Percentiles rank a stretch among this genome's conserved stretches.
Evolutionary conservation across 2,329 filamentous ascomycete species (phyloP).

Genomic region (Aulographum hederae): DNA sequence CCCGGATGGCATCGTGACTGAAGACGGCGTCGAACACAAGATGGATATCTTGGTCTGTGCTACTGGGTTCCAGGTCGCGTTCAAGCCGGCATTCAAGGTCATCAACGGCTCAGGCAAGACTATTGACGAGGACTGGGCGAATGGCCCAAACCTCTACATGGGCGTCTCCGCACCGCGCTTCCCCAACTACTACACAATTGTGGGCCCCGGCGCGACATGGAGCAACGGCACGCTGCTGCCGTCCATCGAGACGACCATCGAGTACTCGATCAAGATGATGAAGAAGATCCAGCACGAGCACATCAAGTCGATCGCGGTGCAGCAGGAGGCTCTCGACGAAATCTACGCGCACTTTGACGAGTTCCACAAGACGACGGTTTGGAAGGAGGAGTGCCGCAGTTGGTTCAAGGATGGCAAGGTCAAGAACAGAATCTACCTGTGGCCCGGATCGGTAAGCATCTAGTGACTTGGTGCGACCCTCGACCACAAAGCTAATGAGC

Average conservation of each 20-base stretch:
- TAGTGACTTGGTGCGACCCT: constrained; percentile 14
- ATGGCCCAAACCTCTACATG: constrained; percentile 4
- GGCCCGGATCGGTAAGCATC: constrained; percentile 17
- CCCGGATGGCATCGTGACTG: constrained; percentile 13
- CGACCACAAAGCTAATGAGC: constrained; percentile 13
- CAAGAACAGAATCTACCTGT: constrained; percentile 17
- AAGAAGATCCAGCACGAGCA: constrained; percentile 19
- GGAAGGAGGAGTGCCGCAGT: constrained; percentile 13
- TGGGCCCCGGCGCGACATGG: constrained; percentile 23
- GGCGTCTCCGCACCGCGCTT: constrained; percentile 4
- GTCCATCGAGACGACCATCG: constrained; percentile 24
- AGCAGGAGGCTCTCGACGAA: constrained; percentile 16
- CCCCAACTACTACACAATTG: constrained; percentile 5
- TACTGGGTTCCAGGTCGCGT: constrained; percentile 20
- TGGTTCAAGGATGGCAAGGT: constrained; percentile 19
- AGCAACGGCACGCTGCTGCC: constrained; percentile 25
- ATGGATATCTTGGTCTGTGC: constrained; percentile 17
- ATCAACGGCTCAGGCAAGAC: constrained; percentile 6
- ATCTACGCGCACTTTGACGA: constrained; percentile 17
- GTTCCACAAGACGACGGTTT: constrained; percentile 17
- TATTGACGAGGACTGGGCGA: constrained; percentile 2
- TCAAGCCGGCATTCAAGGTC: constrained; percentile 26
- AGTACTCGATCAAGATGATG: constrained; percentile 21
- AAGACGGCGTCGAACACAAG: constrained; percentile 13
- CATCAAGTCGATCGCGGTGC: constrained; percentile 17